phyloP scores from a whole-genome alignment of 306 rosid genomes.

The Cicer yamashitae region DNA sequence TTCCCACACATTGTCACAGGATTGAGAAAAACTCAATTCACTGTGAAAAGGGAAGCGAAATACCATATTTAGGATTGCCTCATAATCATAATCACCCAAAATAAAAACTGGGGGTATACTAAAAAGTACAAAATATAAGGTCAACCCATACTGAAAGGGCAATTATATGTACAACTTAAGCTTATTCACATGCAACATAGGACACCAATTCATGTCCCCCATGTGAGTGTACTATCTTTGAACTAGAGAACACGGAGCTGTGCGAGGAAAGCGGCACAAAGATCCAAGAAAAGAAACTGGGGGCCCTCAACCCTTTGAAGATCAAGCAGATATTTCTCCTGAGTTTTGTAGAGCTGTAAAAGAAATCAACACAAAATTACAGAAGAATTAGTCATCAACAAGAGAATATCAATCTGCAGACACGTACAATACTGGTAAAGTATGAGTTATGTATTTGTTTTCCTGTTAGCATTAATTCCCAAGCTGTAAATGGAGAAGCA shows the following conservation, averaged over 20 bases:
- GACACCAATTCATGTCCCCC: constrained; percentile 37
- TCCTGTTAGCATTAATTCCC: neutral
- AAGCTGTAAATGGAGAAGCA: neutral
- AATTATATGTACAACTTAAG: constrained; percentile 54
- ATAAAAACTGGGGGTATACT: constrained; percentile 51
- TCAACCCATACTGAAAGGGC: constrained; percentile 39
- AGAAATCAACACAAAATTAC: constrained; percentile 26
- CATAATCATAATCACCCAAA: constrained; percentile 54
- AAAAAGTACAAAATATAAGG: constrained; percentile 25
- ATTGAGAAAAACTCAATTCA: constrained; percentile 37
- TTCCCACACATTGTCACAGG: constrained; percentile 28
- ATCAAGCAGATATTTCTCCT: constrained; percentile 92
- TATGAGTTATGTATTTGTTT: constrained; percentile 1
- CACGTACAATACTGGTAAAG: neutral
- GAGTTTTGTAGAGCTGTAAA: constrained; percentile 82
- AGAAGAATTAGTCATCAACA: constrained; percentile 1
- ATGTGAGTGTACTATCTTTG: constrained; percentile 36
- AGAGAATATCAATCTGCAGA: constrained; percentile 19
- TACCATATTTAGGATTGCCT: constrained; percentile 45
- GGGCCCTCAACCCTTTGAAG: constrained; percentile 94
- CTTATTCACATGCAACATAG: constrained; percentile 53
- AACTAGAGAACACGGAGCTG: constrained; percentile 76
- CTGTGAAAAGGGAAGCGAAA: constrained; percentile 38
- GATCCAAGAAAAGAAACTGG: constrained; percentile 92
- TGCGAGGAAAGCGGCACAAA: constrained; percentile 91